Base-by-base conservation (phyloP, 306 rosid species). In the Dryas drummondii region DNA sequence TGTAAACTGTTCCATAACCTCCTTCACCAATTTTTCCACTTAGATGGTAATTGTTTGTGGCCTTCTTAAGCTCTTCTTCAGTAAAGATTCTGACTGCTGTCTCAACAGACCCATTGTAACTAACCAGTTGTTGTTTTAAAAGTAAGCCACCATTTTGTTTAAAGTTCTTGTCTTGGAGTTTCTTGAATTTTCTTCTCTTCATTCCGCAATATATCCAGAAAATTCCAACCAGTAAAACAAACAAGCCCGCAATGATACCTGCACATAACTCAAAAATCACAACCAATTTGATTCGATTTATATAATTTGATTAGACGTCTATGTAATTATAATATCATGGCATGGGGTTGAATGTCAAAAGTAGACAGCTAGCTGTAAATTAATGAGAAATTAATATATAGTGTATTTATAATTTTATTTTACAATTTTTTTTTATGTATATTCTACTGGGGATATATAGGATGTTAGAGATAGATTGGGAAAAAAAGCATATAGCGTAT, bases 121-220 rank as follows among this genome's bases (percentile, higher is more conserved):
- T 41, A 1, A 26, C 68, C 48, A 62, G 44, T 5, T 15, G 22
- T 62, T 62, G 69, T 4, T 44, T 4, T 17, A 65, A n/a, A 51
- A 51, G 12, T 51, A 13, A 51, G 55, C 55, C 81, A 1, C 81
- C 76, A 62, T 77, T 77, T 52, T 15, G 70, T 54, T 71, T 37
- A 8, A 78, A 78, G 73, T 53, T 64, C 68, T 45, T 78, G 48
- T 45, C 72, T 65, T 19, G n/a, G 6, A 42, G 58, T 42, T 41
- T 32, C 5, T 16, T 32, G 45, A 53, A 27, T 22, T 63, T 72
- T 71, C 73, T 63, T 51, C 74, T 71, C 13, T 57, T 71, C 4
- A 15, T 3, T 5, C 42, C 73, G 42, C 59, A 65, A 46, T 10
- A 64, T n/a, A 71, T 10, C 48, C 11, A 7, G 5, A 70, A 4